Conservation (phyloP, 2,329 filamentous ascomycete species). For the Cryphonectria carpinicola region DNA sequence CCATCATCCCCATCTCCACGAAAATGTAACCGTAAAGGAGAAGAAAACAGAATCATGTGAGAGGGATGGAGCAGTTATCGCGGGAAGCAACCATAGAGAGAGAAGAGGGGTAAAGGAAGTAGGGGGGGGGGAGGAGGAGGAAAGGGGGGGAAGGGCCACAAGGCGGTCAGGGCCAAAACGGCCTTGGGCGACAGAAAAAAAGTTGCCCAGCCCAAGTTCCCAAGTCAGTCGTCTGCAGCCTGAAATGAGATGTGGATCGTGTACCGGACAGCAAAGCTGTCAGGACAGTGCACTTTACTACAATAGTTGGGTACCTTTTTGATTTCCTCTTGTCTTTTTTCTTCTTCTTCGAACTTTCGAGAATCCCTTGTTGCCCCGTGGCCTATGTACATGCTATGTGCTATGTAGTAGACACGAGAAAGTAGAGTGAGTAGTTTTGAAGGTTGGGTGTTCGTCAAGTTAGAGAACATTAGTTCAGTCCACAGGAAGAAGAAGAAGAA, state of each 20-base stretch:
- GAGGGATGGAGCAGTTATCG: neutral
- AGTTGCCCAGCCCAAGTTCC: too few species aligned
- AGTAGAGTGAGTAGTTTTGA: neutral
- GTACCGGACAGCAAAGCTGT: neutral
- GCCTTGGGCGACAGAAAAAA: too few species aligned
- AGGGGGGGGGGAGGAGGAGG: neutral
- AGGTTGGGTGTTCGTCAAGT: too few species aligned
- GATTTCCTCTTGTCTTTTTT: too few species aligned
- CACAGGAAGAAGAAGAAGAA: too few species aligned
- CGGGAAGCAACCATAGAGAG: neutral
- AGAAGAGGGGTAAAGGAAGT: neutral
- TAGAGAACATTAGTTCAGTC: too few species aligned
- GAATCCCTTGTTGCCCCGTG: neutral
- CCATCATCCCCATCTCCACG: neutral
- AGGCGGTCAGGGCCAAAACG: conserved; percentile 9
- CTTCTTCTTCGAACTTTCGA: neutral
- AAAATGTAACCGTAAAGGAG: neutral
- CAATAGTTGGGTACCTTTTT: too few species aligned
- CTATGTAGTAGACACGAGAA: neutral
- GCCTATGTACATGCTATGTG: too few species aligned
- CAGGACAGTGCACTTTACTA: neutral
- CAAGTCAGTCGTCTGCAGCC: neutral
- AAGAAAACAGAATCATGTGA: neutral
- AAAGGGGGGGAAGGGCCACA: neutral
- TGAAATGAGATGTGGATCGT: conserved; percentile 11